Evolutionary conservation across 2,329 filamentous ascomycete genomes (phyloP).

Genomic region (Leptosphaerulina australis): DNA sequence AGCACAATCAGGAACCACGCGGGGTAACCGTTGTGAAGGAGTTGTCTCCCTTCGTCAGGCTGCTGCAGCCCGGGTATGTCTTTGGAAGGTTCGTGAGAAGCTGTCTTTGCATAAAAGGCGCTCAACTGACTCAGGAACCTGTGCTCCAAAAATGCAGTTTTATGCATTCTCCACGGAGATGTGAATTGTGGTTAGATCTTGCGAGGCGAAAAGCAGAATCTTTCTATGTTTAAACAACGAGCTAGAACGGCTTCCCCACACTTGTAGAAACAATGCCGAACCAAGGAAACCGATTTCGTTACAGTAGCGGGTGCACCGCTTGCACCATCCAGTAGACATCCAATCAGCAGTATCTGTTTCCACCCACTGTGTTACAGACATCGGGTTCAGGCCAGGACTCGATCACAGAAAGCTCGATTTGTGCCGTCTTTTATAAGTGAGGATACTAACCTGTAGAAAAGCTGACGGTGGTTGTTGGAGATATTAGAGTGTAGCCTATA

Average conservation of each 20-base stretch:
- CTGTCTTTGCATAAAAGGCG: too few species aligned
- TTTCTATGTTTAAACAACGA: neutral
- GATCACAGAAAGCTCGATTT: neutral
- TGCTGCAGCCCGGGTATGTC: too few species aligned
- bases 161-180: neutral
- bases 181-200: neutral
- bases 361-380: neutral
- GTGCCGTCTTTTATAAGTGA: too few species aligned
- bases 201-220: neutral
- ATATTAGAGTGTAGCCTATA: neutral
- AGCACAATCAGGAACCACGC: too few species aligned
- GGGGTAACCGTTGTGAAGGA: too few species aligned
- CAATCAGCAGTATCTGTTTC: constrained; percentile 17
- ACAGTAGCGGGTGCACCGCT: constrained; percentile 6
- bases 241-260: neutral
- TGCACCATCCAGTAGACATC: constrained; percentile 3
- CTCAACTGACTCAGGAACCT: too few species aligned
- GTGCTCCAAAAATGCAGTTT: too few species aligned
- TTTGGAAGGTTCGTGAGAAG: too few species aligned
- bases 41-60: too few species aligned
- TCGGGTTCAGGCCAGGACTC: neutral
- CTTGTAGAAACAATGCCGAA: constrained; percentile 6
- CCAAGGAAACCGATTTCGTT: constrained; percentile 3
- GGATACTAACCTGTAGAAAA: too few species aligned
- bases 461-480: neutral